These are phyloP conservation scores for Aspergillus heteromorphus DNA, from an alignment of 495 filamentous ascomycete species.

Conservation along the genomic window DNA sequence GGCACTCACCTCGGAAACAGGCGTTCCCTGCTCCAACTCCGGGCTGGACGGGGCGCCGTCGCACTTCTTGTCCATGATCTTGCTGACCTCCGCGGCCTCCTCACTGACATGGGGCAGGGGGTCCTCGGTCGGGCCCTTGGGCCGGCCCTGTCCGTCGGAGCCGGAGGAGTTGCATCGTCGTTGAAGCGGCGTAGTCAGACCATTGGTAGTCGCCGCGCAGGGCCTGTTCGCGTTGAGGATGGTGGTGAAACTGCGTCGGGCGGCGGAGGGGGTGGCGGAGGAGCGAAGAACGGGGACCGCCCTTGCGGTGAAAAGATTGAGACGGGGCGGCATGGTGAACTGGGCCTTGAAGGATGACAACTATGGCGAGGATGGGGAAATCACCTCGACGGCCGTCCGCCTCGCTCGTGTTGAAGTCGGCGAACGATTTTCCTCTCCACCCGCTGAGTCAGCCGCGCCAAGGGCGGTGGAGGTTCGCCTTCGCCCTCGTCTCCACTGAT, in stretches of 20 bases:
- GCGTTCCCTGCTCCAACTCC: slow-evolving; percentile 61
- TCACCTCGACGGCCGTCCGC: slow-evolving; percentile 13
- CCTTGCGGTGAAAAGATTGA: slow-evolving; percentile 35
- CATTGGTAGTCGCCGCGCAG: slow-evolving; percentile 19
- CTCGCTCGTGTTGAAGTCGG: slow-evolving; percentile 6
- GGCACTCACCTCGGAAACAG: slow-evolving; percentile 58
- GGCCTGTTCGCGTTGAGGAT: slow-evolving; percentile 14
- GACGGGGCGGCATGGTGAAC: slow-evolving; percentile 32
- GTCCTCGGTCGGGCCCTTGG: slow-evolving; percentile 48
- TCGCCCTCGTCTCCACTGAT: too few species aligned
- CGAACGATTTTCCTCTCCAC: slow-evolving; percentile 22
- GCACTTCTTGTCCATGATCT: slow-evolving; percentile 46
- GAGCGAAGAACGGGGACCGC: slow-evolving; percentile 31
- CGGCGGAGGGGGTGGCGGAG: slow-evolving; percentile 17
- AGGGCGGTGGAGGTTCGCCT: not conserved
- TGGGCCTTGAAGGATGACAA: not conserved
- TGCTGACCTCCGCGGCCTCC: slow-evolving; percentile 54
- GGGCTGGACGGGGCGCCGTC: slow-evolving; percentile 46
- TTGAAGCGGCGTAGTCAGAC: slow-evolving; percentile 15
- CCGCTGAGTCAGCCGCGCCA: slow-evolving; percentile 19
- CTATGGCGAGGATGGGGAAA: slow-evolving; percentile 5
- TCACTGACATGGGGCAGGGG: slow-evolving; percentile 58
- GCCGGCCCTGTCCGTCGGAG: slow-evolving; percentile 38
- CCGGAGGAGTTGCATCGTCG: slow-evolving; percentile 38
- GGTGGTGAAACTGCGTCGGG: slow-evolving; percentile 23